These are phyloP conservation scores for Cutaneotrichosporon sp. DNA, from an alignment of 1,284 basidiomycete genomes.

Conservation along the genomic window DNA sequence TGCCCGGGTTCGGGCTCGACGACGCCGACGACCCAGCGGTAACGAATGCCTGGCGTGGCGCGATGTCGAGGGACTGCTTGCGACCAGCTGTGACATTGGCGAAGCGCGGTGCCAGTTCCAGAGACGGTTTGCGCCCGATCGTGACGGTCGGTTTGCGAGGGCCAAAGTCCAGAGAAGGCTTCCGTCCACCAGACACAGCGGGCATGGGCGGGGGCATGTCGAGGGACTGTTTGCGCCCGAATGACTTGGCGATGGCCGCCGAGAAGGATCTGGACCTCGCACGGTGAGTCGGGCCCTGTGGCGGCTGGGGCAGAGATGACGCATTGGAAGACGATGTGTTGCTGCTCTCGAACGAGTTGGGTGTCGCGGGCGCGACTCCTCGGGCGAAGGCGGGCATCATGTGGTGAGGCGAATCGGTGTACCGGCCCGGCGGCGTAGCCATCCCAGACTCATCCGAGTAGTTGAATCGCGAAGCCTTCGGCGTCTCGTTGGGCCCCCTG, in stretches of 20 bases:
- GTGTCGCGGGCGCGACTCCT: background rate
- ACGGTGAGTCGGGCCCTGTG: background rate
- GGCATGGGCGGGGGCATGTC: conserved; percentile 10
- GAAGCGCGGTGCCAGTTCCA: background rate
- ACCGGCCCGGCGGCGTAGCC: background rate
- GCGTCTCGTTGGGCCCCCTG: background rate
- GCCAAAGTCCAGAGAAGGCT: background rate
- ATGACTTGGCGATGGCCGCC: conserved; percentile 35
- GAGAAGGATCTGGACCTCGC: conserved; percentile 42
- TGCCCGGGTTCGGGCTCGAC: background rate
- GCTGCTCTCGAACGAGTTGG: conserved; percentile 2
- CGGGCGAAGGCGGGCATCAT: background rate
- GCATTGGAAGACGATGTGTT: background rate
- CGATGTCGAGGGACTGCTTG: conserved; percentile 9
- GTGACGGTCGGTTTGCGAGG: background rate
- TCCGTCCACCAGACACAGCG: background rate
- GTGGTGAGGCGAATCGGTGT: background rate
- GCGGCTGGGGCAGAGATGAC: background rate
- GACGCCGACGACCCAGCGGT: background rate
- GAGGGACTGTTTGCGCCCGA: conserved; percentile 14
- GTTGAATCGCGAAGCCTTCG: background rate
- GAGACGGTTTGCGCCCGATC: conserved; percentile 1
- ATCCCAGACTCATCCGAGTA: background rate
- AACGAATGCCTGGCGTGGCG: background rate
- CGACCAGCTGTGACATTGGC: background rate